Percentiles rank a stretch among this genome's conserved stretches.
phyloP scores from a whole-genome alignment of 2,329 filamentous ascomycete species.

The Curvularia verruculosa region DNA sequence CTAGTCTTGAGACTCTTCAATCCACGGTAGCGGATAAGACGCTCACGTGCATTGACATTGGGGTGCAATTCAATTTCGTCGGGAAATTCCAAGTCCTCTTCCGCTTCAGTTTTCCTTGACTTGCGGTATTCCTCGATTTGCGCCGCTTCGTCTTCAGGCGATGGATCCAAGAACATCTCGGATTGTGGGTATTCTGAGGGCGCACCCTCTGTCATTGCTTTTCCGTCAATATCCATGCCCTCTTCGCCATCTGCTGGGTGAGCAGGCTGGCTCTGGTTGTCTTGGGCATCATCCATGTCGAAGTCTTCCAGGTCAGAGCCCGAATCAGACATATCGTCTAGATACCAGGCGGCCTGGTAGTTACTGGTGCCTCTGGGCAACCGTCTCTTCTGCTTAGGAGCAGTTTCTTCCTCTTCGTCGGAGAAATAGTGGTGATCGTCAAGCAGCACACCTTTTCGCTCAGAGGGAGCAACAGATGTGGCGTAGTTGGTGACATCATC shows the following conservation, averaged over 20 bases:
- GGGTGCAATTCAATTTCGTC: conserved; percentile 96
- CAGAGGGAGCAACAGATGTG: conserved; percentile 54
- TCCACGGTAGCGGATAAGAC: conserved; percentile 84
- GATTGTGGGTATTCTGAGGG: conserved; percentile 92
- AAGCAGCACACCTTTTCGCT: conserved; percentile 81
- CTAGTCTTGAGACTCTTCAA: conserved; percentile 90
- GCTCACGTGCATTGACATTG: conserved; percentile 81
- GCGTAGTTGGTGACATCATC: conserved; percentile 64
- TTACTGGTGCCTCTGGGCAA: conserved; percentile 90
- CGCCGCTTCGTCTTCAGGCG: conserved; percentile 81
- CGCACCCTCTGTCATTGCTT: conserved; percentile 73
- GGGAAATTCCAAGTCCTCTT: conserved; percentile 93
- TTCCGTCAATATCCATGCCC: conserved; percentile 60
- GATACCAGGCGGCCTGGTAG: conserved; percentile 93
- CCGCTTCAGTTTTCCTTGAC: conserved; percentile 77
- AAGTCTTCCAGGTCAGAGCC: conserved; percentile 76
- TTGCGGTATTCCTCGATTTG: conserved; percentile 82
- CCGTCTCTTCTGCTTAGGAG: conserved; percentile 68
- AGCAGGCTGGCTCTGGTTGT: conserved; percentile 58
- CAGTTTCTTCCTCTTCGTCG: conserved; percentile 73
- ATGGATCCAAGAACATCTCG: conserved; percentile 83
- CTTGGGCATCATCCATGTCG: conserved; percentile 65
- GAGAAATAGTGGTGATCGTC: conserved; percentile 99
- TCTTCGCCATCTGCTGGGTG: conserved; percentile 85
- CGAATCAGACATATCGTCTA: conserved; percentile 80